Base-by-base conservation (phyloP, 345 rosid species). In the Lepidium africanum region DNA sequence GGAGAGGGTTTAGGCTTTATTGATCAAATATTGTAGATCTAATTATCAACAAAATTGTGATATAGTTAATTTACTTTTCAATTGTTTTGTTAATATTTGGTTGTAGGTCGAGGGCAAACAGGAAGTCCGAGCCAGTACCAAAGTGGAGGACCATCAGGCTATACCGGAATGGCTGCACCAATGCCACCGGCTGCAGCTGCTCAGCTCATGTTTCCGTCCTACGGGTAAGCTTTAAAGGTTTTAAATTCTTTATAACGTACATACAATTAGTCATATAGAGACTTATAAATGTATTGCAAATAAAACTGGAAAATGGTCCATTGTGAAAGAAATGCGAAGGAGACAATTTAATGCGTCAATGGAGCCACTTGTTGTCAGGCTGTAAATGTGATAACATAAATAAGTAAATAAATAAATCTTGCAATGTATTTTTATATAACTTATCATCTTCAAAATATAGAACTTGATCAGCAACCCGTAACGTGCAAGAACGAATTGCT, bases 91-190 rank as follows among this genome's bases (percentile, higher is more conserved):
- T 47, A 17, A 49, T 27, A 16, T 42, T 16, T 56, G 0, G 2
- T 59, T 64, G 52, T 73, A 89, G 98, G 91, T 58, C 80, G 92
- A 82, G 77, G 63, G 21, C 98, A 89, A 74, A 84, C 81, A 57
- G 83, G 87, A 62, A 77, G 67, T 74, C 83, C 83, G 9, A 64
- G 61, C n/a, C 75, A 63, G 40, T 81, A 82, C 71, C 89, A 81
- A 59, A 87, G 79, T 59, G 85, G 81, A 16, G 77, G 76, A 40
- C 82, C 78, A 90, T 70, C 84, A 23, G 70, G 83, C 4, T 79
- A 77, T 19, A 48, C 87, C 16, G 87, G 91, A 52, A 81, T 81
- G 49, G 85, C 85, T 46, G 58, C 82, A 30, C 63, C 80, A 11
- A 41, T 76, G 36, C 82, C 83, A 39, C 79, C 79, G 1, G 74